A percentile compares a stretch with the other conserved stretches of the same genome.
Conservation (phyloP, 2,329 filamentous ascomycete genomes). For the Beauveria sp. region DNA sequence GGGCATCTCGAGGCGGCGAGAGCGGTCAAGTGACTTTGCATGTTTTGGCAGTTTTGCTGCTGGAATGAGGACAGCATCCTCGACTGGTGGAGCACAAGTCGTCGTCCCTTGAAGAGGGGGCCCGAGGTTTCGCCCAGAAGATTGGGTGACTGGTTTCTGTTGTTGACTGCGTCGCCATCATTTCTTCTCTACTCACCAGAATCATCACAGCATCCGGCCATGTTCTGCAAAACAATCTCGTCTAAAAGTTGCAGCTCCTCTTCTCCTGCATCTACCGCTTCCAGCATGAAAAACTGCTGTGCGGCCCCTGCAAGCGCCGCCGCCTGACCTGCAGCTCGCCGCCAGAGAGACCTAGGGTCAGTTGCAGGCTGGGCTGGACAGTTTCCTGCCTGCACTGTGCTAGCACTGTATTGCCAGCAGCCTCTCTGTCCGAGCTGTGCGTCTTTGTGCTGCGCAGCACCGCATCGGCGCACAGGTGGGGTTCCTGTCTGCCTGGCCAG, state of each 20-base stretch:
- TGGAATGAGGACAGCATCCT: constrained; percentile 6
- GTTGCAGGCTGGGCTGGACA: background rate
- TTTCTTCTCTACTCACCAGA: no score
- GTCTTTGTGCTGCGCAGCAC: background rate
- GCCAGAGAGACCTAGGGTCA: background rate
- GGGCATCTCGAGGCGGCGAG: background rate
- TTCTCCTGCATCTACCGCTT: background rate
- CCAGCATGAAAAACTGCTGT: background rate
- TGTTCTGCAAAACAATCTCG: background rate
- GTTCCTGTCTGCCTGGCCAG: background rate
- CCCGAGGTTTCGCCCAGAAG: no score
- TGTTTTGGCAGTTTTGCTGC: background rate
- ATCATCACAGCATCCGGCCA: no score
- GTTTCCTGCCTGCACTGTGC: background rate
- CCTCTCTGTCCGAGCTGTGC: no score
- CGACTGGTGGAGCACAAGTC: background rate
- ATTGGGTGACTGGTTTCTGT: no score
- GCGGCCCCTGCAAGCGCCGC: background rate
- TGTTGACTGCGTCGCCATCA: no score
- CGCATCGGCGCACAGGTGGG: background rate
- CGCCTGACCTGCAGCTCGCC: constrained; percentile 4
- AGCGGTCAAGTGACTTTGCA: constrained; percentile 11
- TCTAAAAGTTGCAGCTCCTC: background rate
- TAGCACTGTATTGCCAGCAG: background rate
- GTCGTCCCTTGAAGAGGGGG: no score